These are phyloP conservation scores for Diaporthe caulivora DNA, from an alignment of 2,329 filamentous ascomycete species.

Conservation along the genomic window DNA sequence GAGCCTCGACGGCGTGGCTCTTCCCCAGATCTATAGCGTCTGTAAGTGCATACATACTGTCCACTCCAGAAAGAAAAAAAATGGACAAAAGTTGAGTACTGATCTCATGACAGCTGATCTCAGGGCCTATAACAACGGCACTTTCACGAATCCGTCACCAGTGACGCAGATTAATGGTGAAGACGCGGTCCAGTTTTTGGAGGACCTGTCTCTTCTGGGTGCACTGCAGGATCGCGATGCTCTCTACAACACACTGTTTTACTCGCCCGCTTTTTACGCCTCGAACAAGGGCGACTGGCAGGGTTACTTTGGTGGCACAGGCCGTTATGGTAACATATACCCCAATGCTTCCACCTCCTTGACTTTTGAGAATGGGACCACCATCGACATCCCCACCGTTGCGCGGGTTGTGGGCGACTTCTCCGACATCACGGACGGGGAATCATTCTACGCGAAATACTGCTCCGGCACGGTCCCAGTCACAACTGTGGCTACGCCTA, in stretches of 20 bases:
- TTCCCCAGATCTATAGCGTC: slow-evolving; percentile 22
- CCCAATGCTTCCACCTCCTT: slow-evolving; percentile 54
- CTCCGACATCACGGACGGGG: slow-evolving; percentile 48
- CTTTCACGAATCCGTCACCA: slow-evolving; percentile 43
- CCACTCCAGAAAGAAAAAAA: too few species aligned
- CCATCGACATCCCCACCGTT: slow-evolving; percentile 48
- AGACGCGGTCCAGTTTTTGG: slow-evolving; percentile 46
- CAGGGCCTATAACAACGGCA: slow-evolving; percentile 26
- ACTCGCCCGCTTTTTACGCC: slow-evolving; percentile 43
- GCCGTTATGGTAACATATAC: slow-evolving; percentile 53
- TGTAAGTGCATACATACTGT: not conserved
- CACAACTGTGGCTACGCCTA: slow-evolving; percentile 33
- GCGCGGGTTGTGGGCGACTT: slow-evolving; percentile 52
- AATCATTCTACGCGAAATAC: slow-evolving; percentile 47
- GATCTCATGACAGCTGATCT: slow-evolving; percentile 18
- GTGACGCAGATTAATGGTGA: slow-evolving; percentile 48
- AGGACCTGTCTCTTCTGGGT: slow-evolving; percentile 48
- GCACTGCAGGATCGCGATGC: slow-evolving; percentile 55
- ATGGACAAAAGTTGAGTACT: not conserved
- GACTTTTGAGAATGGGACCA: slow-evolving; percentile 55
- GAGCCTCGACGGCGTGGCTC: slow-evolving; percentile 24
- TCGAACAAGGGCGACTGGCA: slow-evolving; percentile 39
- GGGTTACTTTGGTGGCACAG: slow-evolving; percentile 53
- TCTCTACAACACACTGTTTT: slow-evolving; percentile 57
- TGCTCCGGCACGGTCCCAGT: slow-evolving; percentile 37